These are phyloP conservation scores for Fusarium ramigenum DNA, from an alignment of 2,329 filamentous ascomycete genomes.

Conservation along the genomic window DNA sequence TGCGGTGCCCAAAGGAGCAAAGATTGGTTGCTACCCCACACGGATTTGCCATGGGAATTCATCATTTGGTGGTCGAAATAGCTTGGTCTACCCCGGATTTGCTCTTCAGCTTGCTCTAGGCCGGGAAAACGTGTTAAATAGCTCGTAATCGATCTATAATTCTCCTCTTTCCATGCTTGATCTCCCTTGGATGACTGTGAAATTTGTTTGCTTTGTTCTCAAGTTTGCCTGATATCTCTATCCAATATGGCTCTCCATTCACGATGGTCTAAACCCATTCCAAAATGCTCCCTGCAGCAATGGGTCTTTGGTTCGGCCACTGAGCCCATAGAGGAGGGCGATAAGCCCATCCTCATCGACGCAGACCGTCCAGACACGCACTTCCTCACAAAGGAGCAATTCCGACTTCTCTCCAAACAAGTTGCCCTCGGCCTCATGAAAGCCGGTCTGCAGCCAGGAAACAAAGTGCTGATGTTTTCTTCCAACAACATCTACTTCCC, in stretches of 20 bases:
- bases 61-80: neutral
- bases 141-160: neutral
- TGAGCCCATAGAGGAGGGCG: constrained; percentile 48
- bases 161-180: neutral
- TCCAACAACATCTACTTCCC: constrained; percentile 81
- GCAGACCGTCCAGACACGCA: constrained; percentile 73
- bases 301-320: constrained; percentile 63
- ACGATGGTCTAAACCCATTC: constrained; percentile 56
- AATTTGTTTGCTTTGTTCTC: neutral
- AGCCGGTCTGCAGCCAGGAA: constrained; percentile 71
- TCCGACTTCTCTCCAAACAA: constrained; percentile 76
- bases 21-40: constrained; percentile 24
- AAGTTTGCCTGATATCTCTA: neutral
- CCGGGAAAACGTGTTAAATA: constrained; percentile 10
- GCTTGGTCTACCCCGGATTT: constrained; percentile 15
- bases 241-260: constrained; percentile 56
- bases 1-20: constrained; percentile 22
- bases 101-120: neutral
- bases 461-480: constrained; percentile 77
- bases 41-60: neutral
- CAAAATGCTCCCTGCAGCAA: constrained; percentile 60
- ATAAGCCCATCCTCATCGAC: constrained; percentile 65
- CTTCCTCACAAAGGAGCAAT: constrained; percentile 69
- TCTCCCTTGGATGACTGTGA: neutral
- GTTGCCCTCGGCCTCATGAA: constrained; percentile 73